Base-by-base conservation (phyloP, 345 rosid genomes). In the Syzygium jambos region DNA sequence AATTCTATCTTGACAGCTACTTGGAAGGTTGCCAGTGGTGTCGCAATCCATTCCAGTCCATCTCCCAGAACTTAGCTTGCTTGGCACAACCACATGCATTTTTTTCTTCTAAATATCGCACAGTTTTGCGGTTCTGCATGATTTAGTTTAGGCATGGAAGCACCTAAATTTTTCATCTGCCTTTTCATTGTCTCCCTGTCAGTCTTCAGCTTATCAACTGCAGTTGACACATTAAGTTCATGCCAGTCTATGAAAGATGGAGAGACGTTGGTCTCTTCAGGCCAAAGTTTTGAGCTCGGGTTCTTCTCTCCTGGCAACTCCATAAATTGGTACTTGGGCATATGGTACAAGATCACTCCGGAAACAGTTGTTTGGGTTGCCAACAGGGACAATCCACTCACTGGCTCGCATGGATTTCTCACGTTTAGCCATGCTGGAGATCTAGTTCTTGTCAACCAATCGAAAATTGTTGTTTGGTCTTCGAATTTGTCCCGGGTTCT, bases 331-430 rank as follows among this genome's bases (percentile, higher is more conserved):
- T 91, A 91, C 43, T 19, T 92, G 11, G 94, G 94, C 56, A 92
- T 93, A 7, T 89, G 93, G 92, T 89, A 87, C 88, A 88, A 88
- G 86, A 85, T 88, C 54, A 38, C 89, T 13, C 46, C 15, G 0
- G 86, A 15, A 84, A 73, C 80, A 4, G 87, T 89, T 22, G 93
- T 91, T 19, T 92, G 95, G 93, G 91, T 93, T 7, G 93, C 93
- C n/a, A 92, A 93, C 43, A 92, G 93, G 87, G 90, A 90, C 46
- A 5, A 41, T 22, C 91, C 93, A 15, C 68, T 92, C 10, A 23
- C 83, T 9, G 57, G 85, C 17, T 61, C 89, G 13, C 30, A 90
- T 10, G 92, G 78, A 7, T 78, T 9, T 17, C 84, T 93, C 82
- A 87, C 87, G 49, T 89, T 91, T 86, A 59, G 27, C 25, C 30